phyloP scores from a whole-genome alignment of 805 yeast species.

The Kuraishia piskuri region DNA sequence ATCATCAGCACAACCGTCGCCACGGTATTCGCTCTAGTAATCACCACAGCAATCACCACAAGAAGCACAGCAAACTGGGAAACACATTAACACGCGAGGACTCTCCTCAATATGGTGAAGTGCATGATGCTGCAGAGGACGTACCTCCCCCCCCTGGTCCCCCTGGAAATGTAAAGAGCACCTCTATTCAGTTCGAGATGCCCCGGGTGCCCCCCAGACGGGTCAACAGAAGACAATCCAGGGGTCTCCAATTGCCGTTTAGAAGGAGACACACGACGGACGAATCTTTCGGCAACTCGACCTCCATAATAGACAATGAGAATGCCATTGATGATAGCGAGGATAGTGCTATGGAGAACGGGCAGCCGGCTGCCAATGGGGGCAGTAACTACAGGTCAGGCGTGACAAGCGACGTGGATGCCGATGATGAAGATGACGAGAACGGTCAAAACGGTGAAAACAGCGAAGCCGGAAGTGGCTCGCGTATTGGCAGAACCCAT shows the following conservation, averaged over 20 bases:
- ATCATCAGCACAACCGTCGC: constrained; percentile 1
- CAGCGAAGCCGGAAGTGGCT: constrained; percentile 5
- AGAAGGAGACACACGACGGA: not conserved
- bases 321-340: not conserved
- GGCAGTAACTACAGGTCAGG: not conserved
- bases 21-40: not conserved
- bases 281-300: not conserved
- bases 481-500: constrained; percentile 11
- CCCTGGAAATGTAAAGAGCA: not conserved
- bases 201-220: constrained; percentile 7
- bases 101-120: not conserved
- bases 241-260: not conserved
- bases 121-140: not conserved
- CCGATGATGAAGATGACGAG: constrained; percentile 12
- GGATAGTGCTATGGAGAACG: not conserved
- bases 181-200: constrained; percentile 13
- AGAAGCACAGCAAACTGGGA: not conserved
- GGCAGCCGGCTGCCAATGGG: no score
- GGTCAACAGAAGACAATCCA: not conserved
- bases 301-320: not conserved
- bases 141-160: not conserved
- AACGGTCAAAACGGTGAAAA: constrained; percentile 5
- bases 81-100: not conserved
- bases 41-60: not conserved
- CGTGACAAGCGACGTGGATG: constrained; percentile 6